Conservation (phyloP, 768 basidiomycete genomes). For the Hebeloma cylindrosporum region DNA sequence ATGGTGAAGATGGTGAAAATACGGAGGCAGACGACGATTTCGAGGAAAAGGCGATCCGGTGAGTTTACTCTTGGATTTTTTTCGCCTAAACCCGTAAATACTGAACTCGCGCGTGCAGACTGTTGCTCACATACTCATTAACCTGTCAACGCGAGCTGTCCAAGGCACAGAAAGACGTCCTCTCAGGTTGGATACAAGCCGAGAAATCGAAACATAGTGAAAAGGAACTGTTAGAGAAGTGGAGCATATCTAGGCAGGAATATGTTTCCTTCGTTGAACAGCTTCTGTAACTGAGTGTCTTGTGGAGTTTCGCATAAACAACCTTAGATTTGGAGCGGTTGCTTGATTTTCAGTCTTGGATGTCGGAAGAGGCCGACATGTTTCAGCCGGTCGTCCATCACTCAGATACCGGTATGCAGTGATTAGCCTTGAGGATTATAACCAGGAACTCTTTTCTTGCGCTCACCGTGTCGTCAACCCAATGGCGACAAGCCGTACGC, state of each 20-base stretch:
- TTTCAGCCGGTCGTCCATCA: too few species aligned
- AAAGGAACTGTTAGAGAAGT: conserved; percentile 25
- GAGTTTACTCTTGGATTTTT: conserved; percentile 16
- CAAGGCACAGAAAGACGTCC: conserved; percentile 23
- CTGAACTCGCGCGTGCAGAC: conserved; percentile 28
- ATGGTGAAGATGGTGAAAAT: conserved; percentile 66
- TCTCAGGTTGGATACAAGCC: conserved; percentile 31
- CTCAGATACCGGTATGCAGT: too few species aligned
- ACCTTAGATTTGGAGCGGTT: too few species aligned
- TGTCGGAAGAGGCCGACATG: too few species aligned
- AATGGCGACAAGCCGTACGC: too few species aligned
- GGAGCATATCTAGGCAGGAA: conserved; percentile 29
- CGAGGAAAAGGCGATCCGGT: conserved; percentile 65
- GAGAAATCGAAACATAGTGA: conserved; percentile 21
- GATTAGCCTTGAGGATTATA: too few species aligned
- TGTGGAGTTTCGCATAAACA: too few species aligned
- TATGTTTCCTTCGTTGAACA: conserved; percentile 22
- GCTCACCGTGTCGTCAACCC: too few species aligned
- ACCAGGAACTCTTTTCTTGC: too few species aligned
- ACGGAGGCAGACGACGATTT: conserved; percentile 58
- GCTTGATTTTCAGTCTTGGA: too few species aligned
- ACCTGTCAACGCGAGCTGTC: conserved; percentile 36
- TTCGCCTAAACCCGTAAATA: neutral
- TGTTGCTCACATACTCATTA: conserved; percentile 53
- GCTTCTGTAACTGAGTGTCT: conserved; percentile 15